phyloP scores from a whole-genome alignment of 2,329 filamentous ascomycete genomes.

The Chaetomium sp. region DNA sequence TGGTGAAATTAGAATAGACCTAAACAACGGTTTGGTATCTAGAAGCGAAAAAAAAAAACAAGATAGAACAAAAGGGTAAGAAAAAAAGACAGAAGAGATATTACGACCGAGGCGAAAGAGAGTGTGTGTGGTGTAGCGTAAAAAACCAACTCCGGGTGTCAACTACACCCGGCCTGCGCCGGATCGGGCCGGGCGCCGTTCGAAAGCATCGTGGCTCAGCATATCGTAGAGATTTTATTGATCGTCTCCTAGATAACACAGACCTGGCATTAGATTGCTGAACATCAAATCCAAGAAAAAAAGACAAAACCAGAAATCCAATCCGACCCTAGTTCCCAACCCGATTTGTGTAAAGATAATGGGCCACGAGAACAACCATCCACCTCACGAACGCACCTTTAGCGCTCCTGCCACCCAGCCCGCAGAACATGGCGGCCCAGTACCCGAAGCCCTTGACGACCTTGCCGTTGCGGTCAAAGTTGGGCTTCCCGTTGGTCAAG shows the following conservation, averaged over 20 bases:
- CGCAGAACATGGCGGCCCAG: slow-evolving; percentile 55
- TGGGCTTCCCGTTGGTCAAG: slow-evolving; percentile 51
- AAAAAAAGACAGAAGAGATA: neutral
- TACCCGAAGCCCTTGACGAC: slow-evolving; percentile 55
- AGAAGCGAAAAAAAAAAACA: neutral
- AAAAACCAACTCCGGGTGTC: slow-evolving; percentile 6
- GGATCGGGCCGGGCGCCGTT: neutral
- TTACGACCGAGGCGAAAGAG: neutral
- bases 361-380: slow-evolving; percentile 45
- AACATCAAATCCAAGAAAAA: slow-evolving; percentile 6
- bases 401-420: slow-evolving; percentile 53
- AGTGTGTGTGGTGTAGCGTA: neutral
- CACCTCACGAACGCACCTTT: slow-evolving; percentile 57
- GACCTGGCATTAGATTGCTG: slow-evolving; percentile 22
- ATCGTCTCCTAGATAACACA: slow-evolving; percentile 26
- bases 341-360: slow-evolving; percentile 25
- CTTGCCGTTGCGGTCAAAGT: slow-evolving; percentile 64
- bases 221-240: slow-evolving; percentile 22
- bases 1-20: neutral
- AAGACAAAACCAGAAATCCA: too few relatives aligned
- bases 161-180: neutral
- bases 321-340: slow-evolving; percentile 5
- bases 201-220: neutral
- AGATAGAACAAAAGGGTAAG: neutral
- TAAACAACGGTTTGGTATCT: slow-evolving; percentile 12